Conservation (phyloP, 352 stramenopile genomes). For the Globisporangium nagaii region DNA sequence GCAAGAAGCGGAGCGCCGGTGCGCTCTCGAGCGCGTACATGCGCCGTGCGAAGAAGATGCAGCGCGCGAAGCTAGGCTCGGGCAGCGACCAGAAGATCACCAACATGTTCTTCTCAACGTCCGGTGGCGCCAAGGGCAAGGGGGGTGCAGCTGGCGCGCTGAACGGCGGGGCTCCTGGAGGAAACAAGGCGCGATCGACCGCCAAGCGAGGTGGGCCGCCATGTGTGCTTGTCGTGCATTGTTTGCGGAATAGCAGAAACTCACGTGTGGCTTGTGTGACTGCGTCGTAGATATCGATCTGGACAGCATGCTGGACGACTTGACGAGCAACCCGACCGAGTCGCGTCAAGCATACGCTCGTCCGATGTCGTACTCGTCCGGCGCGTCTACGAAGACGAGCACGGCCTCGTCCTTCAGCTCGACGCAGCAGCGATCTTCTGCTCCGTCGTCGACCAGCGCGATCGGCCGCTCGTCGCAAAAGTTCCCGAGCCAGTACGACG, state of each 20-base stretch:
- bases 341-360: slow-evolving; percentile 37
- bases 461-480: slow-evolving; percentile 10
- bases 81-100: slow-evolving; percentile 84
- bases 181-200: slow-evolving; percentile 8
- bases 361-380: slow-evolving; percentile 54
- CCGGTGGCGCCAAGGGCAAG: slow-evolving; percentile 30
- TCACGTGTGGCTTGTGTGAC: neutral
- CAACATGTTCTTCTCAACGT: slow-evolving; percentile 84
- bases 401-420: slow-evolving; percentile 9
- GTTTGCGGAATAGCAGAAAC: neutral
- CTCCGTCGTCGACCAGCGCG: slow-evolving; percentile 9
- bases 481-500: slow-evolving; percentile 7
- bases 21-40: slow-evolving; percentile 75
- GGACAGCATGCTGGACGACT: slow-evolving; percentile 81
- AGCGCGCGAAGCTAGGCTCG: slow-evolving; percentile 68
- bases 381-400: slow-evolving; percentile 20
- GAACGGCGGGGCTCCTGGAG: slow-evolving; percentile 15
- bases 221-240: neutral
- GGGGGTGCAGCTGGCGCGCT: slow-evolving; percentile 8
- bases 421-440: slow-evolving; percentile 5
- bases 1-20: slow-evolving; percentile 73
- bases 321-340: slow-evolving; percentile 81
- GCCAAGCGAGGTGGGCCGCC: slow-evolving; percentile 36
- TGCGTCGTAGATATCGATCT: slow-evolving; percentile 68
- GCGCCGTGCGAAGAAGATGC: slow-evolving; percentile 75